A percentile compares a stretch with the other conserved stretches of the same genome.
phyloP scores from a whole-genome alignment of 2,329 filamentous ascomycete genomes.

The Camillea tinctor region DNA sequence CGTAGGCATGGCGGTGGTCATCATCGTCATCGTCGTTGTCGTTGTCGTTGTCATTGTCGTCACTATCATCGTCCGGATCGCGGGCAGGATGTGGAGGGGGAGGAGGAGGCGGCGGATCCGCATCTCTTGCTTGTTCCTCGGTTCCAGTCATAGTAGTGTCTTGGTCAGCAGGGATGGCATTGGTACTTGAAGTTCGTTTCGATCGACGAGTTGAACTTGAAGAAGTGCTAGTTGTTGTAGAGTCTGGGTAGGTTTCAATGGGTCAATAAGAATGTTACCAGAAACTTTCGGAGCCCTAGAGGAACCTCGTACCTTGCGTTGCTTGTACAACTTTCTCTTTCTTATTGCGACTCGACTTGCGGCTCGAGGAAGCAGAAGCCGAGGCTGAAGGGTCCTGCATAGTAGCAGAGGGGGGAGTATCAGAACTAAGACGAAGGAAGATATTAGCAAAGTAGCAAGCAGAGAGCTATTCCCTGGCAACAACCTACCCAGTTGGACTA shows the following conservation, averaged over 20 bases:
- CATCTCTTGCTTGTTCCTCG: conserved; percentile 51
- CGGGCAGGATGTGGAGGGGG: conserved; percentile 43
- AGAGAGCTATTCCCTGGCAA: conserved; percentile 3
- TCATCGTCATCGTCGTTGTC: conserved; percentile 57
- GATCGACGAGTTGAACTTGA: conserved; percentile 43
- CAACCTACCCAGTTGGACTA: conserved; percentile 60
- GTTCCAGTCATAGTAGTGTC: conserved; percentile 72
- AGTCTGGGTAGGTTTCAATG: not conserved
- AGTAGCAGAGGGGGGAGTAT: conserved; percentile 63
- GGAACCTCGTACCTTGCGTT: conserved; percentile 37
- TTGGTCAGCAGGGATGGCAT: conserved; percentile 49
- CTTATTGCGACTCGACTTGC: conserved; percentile 72
- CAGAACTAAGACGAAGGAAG: conserved; percentile 41
- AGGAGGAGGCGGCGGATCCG: conserved; percentile 37
- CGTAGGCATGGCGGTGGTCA: conserved; percentile 58
- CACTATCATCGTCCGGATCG: conserved; percentile 37
- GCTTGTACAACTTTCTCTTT: conserved; percentile 62
- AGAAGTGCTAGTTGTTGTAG: conserved; percentile 35
- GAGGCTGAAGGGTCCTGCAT: conserved; percentile 53
- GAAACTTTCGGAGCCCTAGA: not conserved
- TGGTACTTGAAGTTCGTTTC: conserved; percentile 50
- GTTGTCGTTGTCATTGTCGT: conserved; percentile 44
- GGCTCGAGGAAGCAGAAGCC: conserved; percentile 63
- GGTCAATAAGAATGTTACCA: too few species aligned
- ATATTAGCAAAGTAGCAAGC: conserved; percentile 15